Percentiles rank a stretch among this genome's conserved stretches.
Evolutionary conservation across 1,284 basidiomycete genomes (phyloP).

Genomic region (Austroboletus novae-zelandiae): DNA sequence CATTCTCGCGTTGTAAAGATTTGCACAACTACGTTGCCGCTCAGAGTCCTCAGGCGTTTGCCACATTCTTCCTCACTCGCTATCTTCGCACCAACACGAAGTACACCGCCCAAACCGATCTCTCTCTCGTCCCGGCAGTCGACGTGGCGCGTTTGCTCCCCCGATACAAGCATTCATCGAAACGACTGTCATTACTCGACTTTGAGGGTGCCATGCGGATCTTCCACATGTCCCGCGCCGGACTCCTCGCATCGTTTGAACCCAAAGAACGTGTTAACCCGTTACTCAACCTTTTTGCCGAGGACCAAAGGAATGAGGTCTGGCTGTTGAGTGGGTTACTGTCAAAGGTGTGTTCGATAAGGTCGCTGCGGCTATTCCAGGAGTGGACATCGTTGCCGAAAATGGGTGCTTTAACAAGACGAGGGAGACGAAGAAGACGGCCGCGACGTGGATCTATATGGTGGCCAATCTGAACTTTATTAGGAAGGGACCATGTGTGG

Average conservation of each 20-base stretch:
- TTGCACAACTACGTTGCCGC: slow-evolving; percentile 84
- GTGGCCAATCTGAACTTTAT: slow-evolving; percentile 75
- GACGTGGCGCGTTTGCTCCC: too few relatives aligned
- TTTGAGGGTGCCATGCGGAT: slow-evolving; percentile 78
- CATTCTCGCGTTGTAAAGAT: slow-evolving; percentile 77
- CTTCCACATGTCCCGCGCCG: slow-evolving; percentile 48
- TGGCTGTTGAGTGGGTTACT: too few relatives aligned
- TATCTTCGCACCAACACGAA: too few relatives aligned
- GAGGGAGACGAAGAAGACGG: slow-evolving; percentile 30
- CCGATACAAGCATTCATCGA: too few relatives aligned
- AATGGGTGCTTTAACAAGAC: slow-evolving; percentile 84
- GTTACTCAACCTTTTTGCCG: too few relatives aligned
- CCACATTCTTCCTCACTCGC: too few relatives aligned
- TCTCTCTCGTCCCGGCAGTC: too few relatives aligned
- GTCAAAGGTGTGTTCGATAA: slow-evolving; percentile 62
- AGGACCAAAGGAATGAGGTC: too few relatives aligned
- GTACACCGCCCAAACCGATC: too few relatives aligned
- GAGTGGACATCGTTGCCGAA: too few relatives aligned
- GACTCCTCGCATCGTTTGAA: slow-evolving; percentile 42
- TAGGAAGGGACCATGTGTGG: slow-evolving; percentile 77
- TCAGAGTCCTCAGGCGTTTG: too few relatives aligned
- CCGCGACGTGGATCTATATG: slow-evolving; percentile 70
- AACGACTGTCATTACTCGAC: slow-evolving; percentile 73
- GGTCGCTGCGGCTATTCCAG: slow-evolving; percentile 58
- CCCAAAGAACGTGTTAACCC: too few relatives aligned